phyloP scores from a whole-genome alignment of 345 rosid genomes.

The Hirschfeldia incana region DNA sequence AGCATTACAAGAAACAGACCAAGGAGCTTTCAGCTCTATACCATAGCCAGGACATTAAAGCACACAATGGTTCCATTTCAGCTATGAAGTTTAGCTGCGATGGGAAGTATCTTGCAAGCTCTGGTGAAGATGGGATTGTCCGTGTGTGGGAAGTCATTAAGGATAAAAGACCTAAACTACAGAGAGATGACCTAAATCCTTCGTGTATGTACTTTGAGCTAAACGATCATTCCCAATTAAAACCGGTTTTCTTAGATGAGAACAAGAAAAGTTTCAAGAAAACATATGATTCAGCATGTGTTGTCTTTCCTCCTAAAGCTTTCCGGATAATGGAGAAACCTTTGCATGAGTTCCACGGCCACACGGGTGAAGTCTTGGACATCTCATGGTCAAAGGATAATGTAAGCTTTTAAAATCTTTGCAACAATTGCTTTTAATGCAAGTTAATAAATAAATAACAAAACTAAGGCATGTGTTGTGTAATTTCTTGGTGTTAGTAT shows the following conservation, averaged over 20 bases:
- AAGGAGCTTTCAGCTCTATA: slow-evolving; percentile 84
- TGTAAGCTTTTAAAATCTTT: slow-evolving; percentile 46
- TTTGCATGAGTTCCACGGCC: slow-evolving; percentile 68
- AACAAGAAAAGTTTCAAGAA: slow-evolving; percentile 53
- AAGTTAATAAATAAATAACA: neutral
- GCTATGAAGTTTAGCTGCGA: slow-evolving; percentile 78
- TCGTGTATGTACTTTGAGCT: slow-evolving; percentile 68
- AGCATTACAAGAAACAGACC: slow-evolving; percentile 51
- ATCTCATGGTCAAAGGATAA: slow-evolving; percentile 77
- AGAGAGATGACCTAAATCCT: slow-evolving; percentile 52
- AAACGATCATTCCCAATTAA: slow-evolving; percentile 64
- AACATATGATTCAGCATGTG: slow-evolving; percentile 75
- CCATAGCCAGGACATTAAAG: slow-evolving; percentile 69
- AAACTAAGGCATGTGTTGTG: slow-evolving; percentile 13
- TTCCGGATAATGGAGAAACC: slow-evolving; percentile 77
- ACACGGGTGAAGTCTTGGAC: slow-evolving; percentile 63
- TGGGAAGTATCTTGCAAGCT: slow-evolving; percentile 79
- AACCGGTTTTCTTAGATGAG: slow-evolving; percentile 44
- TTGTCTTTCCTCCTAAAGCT: slow-evolving; percentile 69
- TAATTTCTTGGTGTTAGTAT: slow-evolving; percentile 45
- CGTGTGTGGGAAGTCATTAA: slow-evolving; percentile 72
- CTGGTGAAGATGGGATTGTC: slow-evolving; percentile 71
- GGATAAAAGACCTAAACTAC: slow-evolving; percentile 52
- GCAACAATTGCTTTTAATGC: slow-evolving; percentile 9
- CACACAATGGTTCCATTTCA: slow-evolving; percentile 67